Evolutionary conservation across 2,329 filamentous ascomycete genomes (phyloP).

Genomic region (Dactylellina parvicollis): DNA sequence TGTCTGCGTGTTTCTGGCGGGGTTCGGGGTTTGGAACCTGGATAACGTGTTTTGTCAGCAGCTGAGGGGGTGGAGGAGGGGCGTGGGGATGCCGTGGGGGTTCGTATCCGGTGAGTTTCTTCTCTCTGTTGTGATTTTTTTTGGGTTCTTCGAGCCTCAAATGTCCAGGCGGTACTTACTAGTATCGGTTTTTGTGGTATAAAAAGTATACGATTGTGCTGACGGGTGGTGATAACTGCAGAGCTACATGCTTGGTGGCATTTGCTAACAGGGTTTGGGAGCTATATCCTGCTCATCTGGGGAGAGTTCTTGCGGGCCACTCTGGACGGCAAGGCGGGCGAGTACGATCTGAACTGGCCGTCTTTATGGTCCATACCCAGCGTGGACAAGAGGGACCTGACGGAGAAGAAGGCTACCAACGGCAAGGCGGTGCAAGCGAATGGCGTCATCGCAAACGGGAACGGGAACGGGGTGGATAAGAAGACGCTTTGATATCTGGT

Average conservation of each 20-base stretch:
- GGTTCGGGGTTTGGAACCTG: conserved; percentile 80
- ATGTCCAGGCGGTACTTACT: too few relatives aligned
- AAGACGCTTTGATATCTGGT: conserved; percentile 20
- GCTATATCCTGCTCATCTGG: conserved; percentile 86
- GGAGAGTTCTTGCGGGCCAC: conserved; percentile 79
- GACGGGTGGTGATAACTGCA: conserved; percentile 55
- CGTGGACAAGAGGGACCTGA: conserved; percentile 59
- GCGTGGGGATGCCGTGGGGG: conserved; percentile 81
- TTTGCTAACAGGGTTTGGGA: conserved; percentile 81
- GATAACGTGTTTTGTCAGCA: conserved; percentile 79
- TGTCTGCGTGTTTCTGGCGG: conserved; percentile 75
- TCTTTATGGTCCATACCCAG: conserved; percentile 68
- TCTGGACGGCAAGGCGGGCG: conserved; percentile 75
- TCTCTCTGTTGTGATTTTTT: too few relatives aligned
- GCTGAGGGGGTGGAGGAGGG: conserved; percentile 72
- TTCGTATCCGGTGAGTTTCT: conserved; percentile 67
- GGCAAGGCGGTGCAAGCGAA: conserved; percentile 4
- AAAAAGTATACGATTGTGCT: conserved; percentile 3
- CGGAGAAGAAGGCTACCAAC: conserved; percentile 1
- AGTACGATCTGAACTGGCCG: conserved; percentile 77
- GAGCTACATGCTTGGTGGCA: conserved; percentile 67
- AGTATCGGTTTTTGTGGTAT: too few relatives aligned
- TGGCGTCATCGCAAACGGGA: conserved; percentile 11
- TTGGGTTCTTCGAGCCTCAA: too few relatives aligned
- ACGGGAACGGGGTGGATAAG: conserved; percentile 30